phyloP scores from a whole-genome alignment of 1,284 basidiomycete species.

The Vanrija sp. region DNA sequence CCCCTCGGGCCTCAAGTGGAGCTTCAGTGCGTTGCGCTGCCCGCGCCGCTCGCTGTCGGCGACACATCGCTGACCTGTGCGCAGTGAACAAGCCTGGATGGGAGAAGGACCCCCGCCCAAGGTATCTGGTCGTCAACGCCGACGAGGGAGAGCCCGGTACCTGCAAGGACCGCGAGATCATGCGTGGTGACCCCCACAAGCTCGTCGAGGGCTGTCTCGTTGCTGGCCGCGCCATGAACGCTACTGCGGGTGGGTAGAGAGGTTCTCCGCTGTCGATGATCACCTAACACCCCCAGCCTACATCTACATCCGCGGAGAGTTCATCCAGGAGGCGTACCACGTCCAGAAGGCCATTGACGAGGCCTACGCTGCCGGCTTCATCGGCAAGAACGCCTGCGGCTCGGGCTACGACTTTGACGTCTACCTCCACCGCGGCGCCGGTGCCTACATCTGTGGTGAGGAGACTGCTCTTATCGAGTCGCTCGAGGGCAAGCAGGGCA shows the following conservation, averaged over 20 bases:
- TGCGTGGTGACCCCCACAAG: slow-evolving; percentile 97
- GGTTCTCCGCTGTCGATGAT: neutral
- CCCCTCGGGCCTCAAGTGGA: slow-evolving; percentile 96
- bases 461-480: slow-evolving; percentile 97
- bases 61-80: neutral
- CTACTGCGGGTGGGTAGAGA: slow-evolving; percentile 58
- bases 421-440: slow-evolving; percentile 93
- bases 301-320: slow-evolving; percentile 99
- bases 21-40: slow-evolving; percentile 62
- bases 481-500: slow-evolving; percentile 95
- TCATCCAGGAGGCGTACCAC: slow-evolving; percentile 90
- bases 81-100: slow-evolving; percentile 86
- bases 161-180: slow-evolving; percentile 97
- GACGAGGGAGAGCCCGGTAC: slow-evolving; percentile 99
- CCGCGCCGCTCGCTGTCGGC: too few relatives aligned
- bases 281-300: slow-evolving; percentile 63
- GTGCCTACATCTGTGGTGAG: slow-evolving; percentile 98
- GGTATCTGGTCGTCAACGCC: slow-evolving; percentile 96
- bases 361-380: slow-evolving; percentile 85
- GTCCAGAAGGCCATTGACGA: slow-evolving; percentile 93
- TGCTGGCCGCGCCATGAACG: slow-evolving; percentile 97
- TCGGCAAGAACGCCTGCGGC: slow-evolving; percentile 89
- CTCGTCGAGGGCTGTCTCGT: slow-evolving; percentile 96
- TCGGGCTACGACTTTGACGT: slow-evolving; percentile 94
- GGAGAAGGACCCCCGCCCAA: slow-evolving; percentile 88